Conservation (phyloP, 2,329 filamentous ascomycete genomes). For the Calycina marina region DNA sequence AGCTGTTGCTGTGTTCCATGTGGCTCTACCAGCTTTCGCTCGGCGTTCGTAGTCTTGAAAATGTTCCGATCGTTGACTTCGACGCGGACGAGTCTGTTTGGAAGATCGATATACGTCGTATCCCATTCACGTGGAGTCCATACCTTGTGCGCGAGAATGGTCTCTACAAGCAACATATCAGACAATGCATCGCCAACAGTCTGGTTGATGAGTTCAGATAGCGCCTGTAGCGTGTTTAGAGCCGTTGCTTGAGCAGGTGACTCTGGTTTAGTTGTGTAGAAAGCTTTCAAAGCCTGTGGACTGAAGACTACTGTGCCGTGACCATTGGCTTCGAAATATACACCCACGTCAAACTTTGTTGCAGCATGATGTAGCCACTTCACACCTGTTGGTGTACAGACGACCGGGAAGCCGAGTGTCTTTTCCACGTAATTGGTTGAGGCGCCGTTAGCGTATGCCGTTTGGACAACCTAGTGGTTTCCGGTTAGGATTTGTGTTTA, state of each 20-base stretch:
- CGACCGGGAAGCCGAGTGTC: constrained; percentile 73
- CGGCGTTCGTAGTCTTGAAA: constrained; percentile 85
- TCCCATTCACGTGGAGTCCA: constrained; percentile 90
- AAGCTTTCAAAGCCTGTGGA: constrained; percentile 62
- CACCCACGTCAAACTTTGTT: constrained; percentile 82
- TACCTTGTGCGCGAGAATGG: constrained; percentile 86
- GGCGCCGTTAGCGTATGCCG: constrained; percentile 92
- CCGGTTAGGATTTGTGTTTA: background rate
- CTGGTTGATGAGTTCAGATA: constrained; percentile 92
- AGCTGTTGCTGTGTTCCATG: constrained; percentile 71
- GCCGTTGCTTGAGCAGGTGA: constrained; percentile 86
- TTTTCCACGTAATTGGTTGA: constrained; percentile 86
- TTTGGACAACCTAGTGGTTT: constrained; percentile 57
- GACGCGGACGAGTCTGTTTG: constrained; percentile 87
- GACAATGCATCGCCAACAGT: constrained; percentile 92
- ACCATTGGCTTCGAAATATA: constrained; percentile 98
- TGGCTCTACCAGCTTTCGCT: constrained; percentile 72
- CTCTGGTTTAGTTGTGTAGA: constrained; percentile 67
- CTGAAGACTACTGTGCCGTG: constrained; percentile 96
- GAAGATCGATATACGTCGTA: constrained; percentile 81
- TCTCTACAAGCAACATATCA: constrained; percentile 90
- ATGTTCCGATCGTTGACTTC: constrained; percentile 77
- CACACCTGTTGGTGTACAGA: constrained; percentile 89
- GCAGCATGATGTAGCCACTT: constrained; percentile 98
- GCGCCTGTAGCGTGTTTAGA: constrained; percentile 67